Conservation (phyloP, 148 eudicot species). For the Salicornia ramosissima region DNA sequence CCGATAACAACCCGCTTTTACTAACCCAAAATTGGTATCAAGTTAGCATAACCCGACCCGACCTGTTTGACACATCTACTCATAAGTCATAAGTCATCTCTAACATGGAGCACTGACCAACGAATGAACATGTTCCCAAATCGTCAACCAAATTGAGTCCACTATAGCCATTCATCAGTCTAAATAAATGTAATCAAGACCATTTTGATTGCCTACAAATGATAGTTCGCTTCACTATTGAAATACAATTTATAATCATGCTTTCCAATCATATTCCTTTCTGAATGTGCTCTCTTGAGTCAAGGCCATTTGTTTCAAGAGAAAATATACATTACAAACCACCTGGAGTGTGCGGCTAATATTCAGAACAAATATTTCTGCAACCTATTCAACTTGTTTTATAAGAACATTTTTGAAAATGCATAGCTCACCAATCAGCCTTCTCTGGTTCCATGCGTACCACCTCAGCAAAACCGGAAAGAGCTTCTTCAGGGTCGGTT, state of each 20-base stretch:
- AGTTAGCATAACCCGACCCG: no score
- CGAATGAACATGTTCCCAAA: not conserved
- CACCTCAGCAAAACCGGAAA: conserved; percentile 83
- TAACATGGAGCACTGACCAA: conserved; percentile 1
- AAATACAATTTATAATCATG: not conserved
- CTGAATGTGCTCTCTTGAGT: not conserved
- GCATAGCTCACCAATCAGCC: conserved; percentile 69
- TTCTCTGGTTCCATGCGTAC: conserved; percentile 82
- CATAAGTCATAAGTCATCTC: not conserved
- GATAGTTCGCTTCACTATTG: not conserved
- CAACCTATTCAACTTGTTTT: not conserved
- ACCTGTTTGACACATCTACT: no score
- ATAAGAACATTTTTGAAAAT: not conserved
- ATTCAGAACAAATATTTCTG: not conserved
- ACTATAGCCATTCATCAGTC: not conserved
- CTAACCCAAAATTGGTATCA: no score
- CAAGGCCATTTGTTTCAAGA: not conserved
- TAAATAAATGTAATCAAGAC: not conserved
- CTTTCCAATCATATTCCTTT: not conserved
- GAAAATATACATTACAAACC: not conserved
- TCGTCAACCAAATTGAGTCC: not conserved
- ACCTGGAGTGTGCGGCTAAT: not conserved
- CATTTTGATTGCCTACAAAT: not conserved
- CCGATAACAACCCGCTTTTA: no score
- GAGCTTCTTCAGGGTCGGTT: conserved; percentile 89